Percentiles rank a stretch among this genome's conserved stretches.
phyloP scores from a whole-genome alignment of 2,329 filamentous ascomycete species.

The Aspergillus sp. region DNA sequence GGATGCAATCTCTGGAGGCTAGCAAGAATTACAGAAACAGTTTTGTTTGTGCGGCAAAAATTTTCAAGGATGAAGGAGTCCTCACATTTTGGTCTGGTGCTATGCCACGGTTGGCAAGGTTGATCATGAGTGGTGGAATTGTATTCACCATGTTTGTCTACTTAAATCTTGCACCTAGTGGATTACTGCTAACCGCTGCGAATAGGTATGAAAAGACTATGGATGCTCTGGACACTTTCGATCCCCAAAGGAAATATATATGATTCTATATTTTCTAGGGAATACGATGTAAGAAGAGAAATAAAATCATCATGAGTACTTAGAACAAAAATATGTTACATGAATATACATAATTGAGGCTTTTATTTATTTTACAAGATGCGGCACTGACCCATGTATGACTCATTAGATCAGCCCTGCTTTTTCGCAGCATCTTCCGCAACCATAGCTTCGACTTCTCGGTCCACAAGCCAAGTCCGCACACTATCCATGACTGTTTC shows the following conservation, averaged over 20 bases:
- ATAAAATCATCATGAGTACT: neutral
- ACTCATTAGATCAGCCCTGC: constrained; percentile 4
- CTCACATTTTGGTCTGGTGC: constrained; percentile 93
- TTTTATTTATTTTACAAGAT: too few species aligned
- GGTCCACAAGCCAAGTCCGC: constrained; percentile 64
- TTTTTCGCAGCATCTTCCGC: constrained; percentile 52
- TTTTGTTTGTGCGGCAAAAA: constrained; percentile 70
- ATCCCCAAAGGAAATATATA: constrained; percentile 79
- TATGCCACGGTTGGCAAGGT: constrained; percentile 70
- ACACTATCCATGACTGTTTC: constrained; percentile 74
- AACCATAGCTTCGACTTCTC: constrained; percentile 66
- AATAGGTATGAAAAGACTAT: constrained; percentile 84
- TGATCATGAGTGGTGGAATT: constrained; percentile 90
- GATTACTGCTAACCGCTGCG: constrained; percentile 6
- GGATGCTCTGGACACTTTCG: constrained; percentile 70
- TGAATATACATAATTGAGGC: too few species aligned
- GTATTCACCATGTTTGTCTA: constrained; percentile 78
- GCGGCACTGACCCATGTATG: too few species aligned
- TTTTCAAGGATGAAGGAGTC: constrained; percentile 83
- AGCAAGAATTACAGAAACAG: constrained; percentile 76
- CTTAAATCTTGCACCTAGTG: neutral
- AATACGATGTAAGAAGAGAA: too few species aligned
- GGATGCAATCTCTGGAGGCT: constrained; percentile 95
- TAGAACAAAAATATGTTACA: neutral
- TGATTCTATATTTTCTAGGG: constrained; percentile 32